Evolutionary conservation across 1,139 yeast species (phyloP).

Genomic region (Kodamaea sp.): DNA sequence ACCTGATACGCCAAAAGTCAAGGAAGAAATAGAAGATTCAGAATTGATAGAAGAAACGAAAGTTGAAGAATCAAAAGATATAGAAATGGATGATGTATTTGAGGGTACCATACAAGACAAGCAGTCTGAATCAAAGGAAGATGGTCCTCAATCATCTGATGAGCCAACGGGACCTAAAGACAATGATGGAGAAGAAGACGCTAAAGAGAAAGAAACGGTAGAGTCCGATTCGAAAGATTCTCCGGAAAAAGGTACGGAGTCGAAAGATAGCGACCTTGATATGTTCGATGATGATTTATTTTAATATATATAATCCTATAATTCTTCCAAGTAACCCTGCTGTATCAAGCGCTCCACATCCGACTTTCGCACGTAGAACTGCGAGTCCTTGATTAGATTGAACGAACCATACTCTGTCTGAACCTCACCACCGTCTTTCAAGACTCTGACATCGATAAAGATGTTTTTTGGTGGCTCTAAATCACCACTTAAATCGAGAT

Average conservation of each 20-base stretch:
- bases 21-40: no score
- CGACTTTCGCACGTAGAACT: conserved; percentile 87
- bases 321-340: conserved; percentile 86
- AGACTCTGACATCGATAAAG: conserved; percentile 87
- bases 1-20: no score
- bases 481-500: conserved; percentile 84
- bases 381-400: conserved; percentile 91
- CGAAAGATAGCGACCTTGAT: conserved; percentile 7
- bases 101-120: no score
- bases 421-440: conserved; percentile 94
- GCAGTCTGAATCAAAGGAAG: no score
- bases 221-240: neutral
- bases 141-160: no score
- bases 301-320: conserved; percentile 27
- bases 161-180: no score
- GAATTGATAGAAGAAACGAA: no score
- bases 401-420: conserved; percentile 97
- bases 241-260: neutral
- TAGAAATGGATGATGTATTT: conserved; percentile 2
- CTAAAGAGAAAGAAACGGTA: neutral
- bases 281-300: conserved; percentile 10
- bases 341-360: conserved; percentile 93
- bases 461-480: conserved; percentile 87
- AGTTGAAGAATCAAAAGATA: neutral
- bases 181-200: conserved; percentile 1